Evolutionary conservation across 2,329 filamentous ascomycete genomes (phyloP), one percentile per base, ranked within the genome.

Genomic region (Rutstroemia sp.): DNA sequence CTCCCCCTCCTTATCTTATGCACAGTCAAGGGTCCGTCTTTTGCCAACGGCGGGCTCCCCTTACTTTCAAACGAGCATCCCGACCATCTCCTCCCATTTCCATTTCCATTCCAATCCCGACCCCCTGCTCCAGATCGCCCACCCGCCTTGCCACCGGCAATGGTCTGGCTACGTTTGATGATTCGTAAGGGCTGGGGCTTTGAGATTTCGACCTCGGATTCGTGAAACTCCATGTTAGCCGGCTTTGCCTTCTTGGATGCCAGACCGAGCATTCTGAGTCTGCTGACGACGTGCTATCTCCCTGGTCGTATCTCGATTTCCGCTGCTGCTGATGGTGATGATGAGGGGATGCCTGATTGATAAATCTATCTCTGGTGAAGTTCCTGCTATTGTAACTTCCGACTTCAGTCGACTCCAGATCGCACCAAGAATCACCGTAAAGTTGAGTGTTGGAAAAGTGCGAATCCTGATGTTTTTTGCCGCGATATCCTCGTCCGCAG

Each of bases 121-220:
- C n/a, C 42, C 46, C 58, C 9, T 58, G 60, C 41, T 37, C 38
- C 45, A 57, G 54, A 48, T 53, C 65, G 59, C 58, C 59, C 49
- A 50, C 63, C 49, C 56, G 64, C 21, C 46, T 60, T 53, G 58
- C 64, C 59, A 59, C 63, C 51, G 61, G 64, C 48, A 54, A 69
- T 58, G 67, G 61, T 65, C 54, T 63, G 61, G 64, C 61, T 61
- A 69, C 70, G 69, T 65, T 80, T 82, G 63, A 75, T 66, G 63
- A 82, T 78, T 42, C 76, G 74, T 37, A 82, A 66, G 10, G 80
- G 80, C 34, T 21, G 71, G 71, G 18, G 78, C 75, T 56, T 62
- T 63, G 42, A 65, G 39, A 42, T 42, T 42, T 34, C 56, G 51
- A 68, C 65, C 60, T 71, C 69, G 58, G 66, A 55, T 59, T 69